phyloP scores from a whole-genome alignment of 164 flowering plant species.

The Annona cherimola region DNA sequence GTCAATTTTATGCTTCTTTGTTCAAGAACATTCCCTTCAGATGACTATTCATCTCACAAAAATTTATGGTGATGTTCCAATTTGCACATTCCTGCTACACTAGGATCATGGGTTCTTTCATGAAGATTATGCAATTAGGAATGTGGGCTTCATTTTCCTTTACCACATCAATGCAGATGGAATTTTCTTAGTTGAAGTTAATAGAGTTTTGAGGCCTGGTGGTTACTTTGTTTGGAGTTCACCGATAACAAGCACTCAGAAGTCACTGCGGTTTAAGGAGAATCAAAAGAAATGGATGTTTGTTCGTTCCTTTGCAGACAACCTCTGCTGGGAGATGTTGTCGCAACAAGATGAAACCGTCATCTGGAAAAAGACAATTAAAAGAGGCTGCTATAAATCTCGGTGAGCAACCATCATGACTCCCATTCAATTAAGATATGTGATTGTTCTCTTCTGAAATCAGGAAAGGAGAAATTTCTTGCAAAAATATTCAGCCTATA shows the following conservation, averaged over 20 bases:
- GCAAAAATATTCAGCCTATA: no score
- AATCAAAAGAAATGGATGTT: constrained; percentile 65
- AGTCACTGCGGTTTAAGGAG: constrained; percentile 48
- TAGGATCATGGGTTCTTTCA: constrained; percentile 1
- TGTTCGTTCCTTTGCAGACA: constrained; percentile 51
- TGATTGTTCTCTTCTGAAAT: not conserved
- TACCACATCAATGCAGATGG: constrained; percentile 58
- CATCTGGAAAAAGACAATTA: constrained; percentile 90
- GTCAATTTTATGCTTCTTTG: not conserved
- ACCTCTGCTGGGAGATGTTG: constrained; percentile 84
- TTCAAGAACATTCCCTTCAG: not conserved
- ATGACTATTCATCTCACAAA: not conserved
- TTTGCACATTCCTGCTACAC: not conserved
- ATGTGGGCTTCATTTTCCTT: constrained; percentile 3
- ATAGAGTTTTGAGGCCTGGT: constrained; percentile 91
- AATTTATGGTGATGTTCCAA: not conserved
- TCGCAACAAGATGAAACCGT: constrained; percentile 96
- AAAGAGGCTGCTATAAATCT: constrained; percentile 55
- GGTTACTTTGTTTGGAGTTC: constrained; percentile 99
- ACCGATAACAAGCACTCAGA: constrained; percentile 59
- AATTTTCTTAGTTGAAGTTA: constrained; percentile 67
- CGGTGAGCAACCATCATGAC: constrained; percentile 39
- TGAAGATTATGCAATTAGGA: not conserved
- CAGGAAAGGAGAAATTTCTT: not conserved
- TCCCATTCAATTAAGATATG: constrained; percentile 7